Conservation (phyloP, 2,329 filamentous ascomycete genomes). For the Sclerotinia glacialis region DNA sequence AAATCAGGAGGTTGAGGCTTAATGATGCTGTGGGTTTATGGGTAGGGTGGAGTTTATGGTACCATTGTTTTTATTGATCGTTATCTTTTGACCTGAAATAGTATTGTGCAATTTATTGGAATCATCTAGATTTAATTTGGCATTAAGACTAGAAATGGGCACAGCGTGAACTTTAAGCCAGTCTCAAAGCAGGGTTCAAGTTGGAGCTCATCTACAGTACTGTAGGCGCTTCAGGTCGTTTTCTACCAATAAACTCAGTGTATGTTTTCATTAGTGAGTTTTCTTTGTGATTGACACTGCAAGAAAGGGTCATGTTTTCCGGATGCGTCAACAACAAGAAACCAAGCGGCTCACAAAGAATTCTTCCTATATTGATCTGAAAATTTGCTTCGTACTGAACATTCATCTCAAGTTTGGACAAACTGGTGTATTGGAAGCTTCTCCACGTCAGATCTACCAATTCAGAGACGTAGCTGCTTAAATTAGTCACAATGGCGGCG, state of each 20-base stretch:
- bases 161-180: neutral
- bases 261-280: neutral
- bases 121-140: neutral
- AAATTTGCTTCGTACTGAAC: neutral
- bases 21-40: neutral
- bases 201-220: neutral
- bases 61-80: neutral
- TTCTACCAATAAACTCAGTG: neutral
- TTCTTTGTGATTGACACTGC: neutral
- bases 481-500: neutral
- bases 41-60: neutral
- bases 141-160: neutral
- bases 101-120: neutral
- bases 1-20: neutral
- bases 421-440: neutral
- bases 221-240: neutral
- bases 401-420: neutral
- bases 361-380: neutral
- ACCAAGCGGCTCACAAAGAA: neutral
- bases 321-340: slow-evolving; percentile 15
- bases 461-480: neutral
- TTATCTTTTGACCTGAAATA: neutral
- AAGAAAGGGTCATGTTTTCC: neutral
- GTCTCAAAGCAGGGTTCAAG: neutral
- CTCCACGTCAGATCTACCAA: neutral